Percentiles rank a stretch among this genome's conserved stretches.
phyloP scores from a whole-genome alignment of 1,284 basidiomycete genomes.

The Trichosporon asahii region DNA sequence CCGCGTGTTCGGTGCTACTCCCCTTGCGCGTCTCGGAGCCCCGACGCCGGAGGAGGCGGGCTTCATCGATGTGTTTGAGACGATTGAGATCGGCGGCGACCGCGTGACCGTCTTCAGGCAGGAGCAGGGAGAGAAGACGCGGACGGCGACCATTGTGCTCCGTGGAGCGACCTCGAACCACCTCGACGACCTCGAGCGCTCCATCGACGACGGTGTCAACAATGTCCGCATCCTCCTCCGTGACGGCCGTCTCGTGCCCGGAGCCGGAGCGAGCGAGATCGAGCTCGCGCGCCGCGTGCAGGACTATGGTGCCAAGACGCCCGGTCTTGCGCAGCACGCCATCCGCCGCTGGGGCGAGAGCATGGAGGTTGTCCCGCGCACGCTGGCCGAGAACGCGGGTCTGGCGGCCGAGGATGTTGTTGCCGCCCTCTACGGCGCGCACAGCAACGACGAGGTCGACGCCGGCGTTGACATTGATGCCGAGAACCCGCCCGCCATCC shows the following conservation, averaged over 20 bases:
- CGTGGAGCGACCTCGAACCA: slow-evolving; percentile 95
- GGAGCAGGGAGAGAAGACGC: slow-evolving; percentile 67
- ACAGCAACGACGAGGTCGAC: slow-evolving; percentile 59
- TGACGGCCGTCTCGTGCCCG: slow-evolving; percentile 85
- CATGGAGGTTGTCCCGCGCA: slow-evolving; percentile 88
- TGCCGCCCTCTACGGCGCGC: slow-evolving; percentile 82
- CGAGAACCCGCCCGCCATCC: slow-evolving; percentile 35
- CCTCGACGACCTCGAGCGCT: slow-evolving; percentile 91
- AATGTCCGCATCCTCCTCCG: slow-evolving; percentile 92
- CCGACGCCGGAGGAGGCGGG: slow-evolving; percentile 97
- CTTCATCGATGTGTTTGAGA: slow-evolving; percentile 89
- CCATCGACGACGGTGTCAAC: slow-evolving; percentile 95
- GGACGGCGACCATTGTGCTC: slow-evolving; percentile 89
- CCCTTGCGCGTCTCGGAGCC: slow-evolving; percentile 90
- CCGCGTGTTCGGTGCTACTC: slow-evolving; percentile 92
- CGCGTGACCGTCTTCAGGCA: slow-evolving; percentile 95
- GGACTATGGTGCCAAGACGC: slow-evolving; percentile 79
- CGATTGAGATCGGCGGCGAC: slow-evolving; percentile 94
- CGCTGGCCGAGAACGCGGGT: slow-evolving; percentile 94
- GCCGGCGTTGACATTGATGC: slow-evolving; percentile 87
- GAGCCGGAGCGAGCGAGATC: slow-evolving; percentile 90
- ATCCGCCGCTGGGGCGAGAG: slow-evolving; percentile 87
- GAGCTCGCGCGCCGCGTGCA: slow-evolving; percentile 83
- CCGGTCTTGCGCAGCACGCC: slow-evolving; percentile 89
- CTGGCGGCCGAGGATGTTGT: slow-evolving; percentile 90